Evolutionary conservation across 176 grass and related monocot genomes (phyloP).

Genomic region (Hordeum vulgare): DNA sequence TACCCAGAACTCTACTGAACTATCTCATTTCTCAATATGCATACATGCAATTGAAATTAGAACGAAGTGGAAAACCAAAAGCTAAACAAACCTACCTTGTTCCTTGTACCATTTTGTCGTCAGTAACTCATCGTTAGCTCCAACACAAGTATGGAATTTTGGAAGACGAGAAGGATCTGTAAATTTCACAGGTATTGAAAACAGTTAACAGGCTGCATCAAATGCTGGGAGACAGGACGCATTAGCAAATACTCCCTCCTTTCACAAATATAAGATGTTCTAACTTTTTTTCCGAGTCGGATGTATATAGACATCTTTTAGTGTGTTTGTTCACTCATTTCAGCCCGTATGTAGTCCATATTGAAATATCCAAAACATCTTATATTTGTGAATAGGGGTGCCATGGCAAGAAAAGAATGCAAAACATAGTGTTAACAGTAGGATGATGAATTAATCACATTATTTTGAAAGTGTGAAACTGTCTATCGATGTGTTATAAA

Average conservation of each 20-base stretch:
- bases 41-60: not conserved
- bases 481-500: not conserved
- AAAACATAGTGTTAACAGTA: not conserved
- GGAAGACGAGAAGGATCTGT: slow-evolving; percentile 77
- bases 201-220: not conserved
- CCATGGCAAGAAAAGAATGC: not conserved
- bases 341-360: too few species aligned
- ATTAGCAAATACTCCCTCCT: slow-evolving; percentile 1
- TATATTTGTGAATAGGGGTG: too few species aligned
- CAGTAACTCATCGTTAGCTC: slow-evolving; percentile 69
- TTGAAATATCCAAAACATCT: too few species aligned
- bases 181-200: not conserved
- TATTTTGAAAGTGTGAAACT: not conserved
- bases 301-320: too few species aligned
- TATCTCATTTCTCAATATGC: not conserved
- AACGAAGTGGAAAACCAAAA: not conserved
- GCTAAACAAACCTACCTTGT: slow-evolving; percentile 49
- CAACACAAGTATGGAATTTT: slow-evolving; percentile 89
- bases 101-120: slow-evolving; percentile 93
- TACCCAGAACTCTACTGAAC: not conserved
- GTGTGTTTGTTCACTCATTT: too few species aligned
- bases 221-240: not conserved
- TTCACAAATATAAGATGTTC: too few species aligned
- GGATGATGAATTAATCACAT: not conserved
- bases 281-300: too few species aligned